These are phyloP conservation scores for Pelargonium citronellum DNA, from an alignment of 441 rosid genomes.

Conservation along the genomic window DNA sequence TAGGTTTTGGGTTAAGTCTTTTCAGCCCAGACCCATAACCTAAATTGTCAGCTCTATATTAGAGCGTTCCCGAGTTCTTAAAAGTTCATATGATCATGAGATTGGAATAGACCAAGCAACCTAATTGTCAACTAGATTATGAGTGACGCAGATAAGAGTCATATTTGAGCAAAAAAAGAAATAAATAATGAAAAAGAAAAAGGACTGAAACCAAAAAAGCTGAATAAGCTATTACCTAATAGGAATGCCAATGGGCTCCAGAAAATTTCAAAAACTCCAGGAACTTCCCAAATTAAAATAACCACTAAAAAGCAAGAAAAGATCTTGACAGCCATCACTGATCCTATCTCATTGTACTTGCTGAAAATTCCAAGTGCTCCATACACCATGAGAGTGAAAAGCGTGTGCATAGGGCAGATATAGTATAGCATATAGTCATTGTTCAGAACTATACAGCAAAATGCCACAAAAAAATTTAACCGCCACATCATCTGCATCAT, in stretches of 20 bases:
- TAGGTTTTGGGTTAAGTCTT: no score
- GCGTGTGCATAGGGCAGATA: constrained; percentile 99
- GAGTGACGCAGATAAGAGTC: no score
- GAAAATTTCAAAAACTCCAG: constrained; percentile 76
- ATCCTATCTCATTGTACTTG: constrained; percentile 80
- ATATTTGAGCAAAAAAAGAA: no score
- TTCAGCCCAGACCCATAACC: no score
- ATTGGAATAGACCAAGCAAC: no score
- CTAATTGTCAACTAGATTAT: no score
- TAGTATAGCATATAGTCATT: constrained; percentile 92
- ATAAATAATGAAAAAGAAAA: no score
- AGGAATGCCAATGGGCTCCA: constrained; percentile 84
- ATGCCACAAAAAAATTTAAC: constrained; percentile 83
- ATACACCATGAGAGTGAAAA: constrained; percentile 93
- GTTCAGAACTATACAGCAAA: constrained; percentile 82
- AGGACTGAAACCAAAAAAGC: no score
- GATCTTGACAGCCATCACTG: constrained; percentile 79
- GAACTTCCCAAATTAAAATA: constrained; percentile 88
- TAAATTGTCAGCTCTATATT: no score
- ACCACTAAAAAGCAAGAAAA: constrained; percentile 79
- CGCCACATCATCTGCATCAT: constrained; percentile 99
- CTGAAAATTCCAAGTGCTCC: constrained; percentile 86
- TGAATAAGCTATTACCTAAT: no score
- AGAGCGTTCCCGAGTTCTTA: no score
- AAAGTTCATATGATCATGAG: no score